phyloP scores from a whole-genome alignment of 129 eudicot genomes.

The Erigeron canadensis region DNA sequence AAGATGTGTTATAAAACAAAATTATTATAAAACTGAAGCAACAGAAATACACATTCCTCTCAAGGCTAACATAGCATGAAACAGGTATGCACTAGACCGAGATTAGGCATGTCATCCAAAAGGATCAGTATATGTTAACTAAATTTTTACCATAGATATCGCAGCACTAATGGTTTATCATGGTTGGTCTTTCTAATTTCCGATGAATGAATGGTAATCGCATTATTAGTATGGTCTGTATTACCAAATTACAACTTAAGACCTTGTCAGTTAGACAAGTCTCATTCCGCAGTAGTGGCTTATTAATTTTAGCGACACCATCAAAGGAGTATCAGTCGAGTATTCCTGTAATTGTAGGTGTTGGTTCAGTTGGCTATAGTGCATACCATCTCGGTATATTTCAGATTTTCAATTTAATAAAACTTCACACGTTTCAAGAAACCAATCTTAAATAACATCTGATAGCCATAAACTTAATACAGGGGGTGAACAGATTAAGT shows the following conservation, averaged over 20 bases:
- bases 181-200: neutral
- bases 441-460: constrained; percentile 16
- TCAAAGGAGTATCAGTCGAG: neutral
- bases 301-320: neutral
- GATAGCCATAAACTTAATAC: neutral
- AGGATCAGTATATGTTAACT: neutral
- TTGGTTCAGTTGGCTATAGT: constrained; percentile 19
- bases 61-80: constrained; percentile 5
- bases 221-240: neutral
- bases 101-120: constrained; percentile 16
- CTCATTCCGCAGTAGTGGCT: constrained; percentile 10
- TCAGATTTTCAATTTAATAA: neutral
- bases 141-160: neutral
- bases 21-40: constrained; percentile 6
- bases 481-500: neutral
- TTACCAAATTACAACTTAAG: neutral
- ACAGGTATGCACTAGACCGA: constrained; percentile 3
- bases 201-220: neutral
- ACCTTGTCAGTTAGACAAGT: neutral
- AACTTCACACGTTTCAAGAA: neutral
- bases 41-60: neutral
- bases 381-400: constrained; percentile 8
- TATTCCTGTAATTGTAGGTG: constrained; percentile 8
- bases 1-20: constrained; percentile 18
- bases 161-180: neutral